Evolutionary conservation across 2,329 filamentous ascomycete species (phyloP).

Genomic region (Arachnopeziza araneosa): DNA sequence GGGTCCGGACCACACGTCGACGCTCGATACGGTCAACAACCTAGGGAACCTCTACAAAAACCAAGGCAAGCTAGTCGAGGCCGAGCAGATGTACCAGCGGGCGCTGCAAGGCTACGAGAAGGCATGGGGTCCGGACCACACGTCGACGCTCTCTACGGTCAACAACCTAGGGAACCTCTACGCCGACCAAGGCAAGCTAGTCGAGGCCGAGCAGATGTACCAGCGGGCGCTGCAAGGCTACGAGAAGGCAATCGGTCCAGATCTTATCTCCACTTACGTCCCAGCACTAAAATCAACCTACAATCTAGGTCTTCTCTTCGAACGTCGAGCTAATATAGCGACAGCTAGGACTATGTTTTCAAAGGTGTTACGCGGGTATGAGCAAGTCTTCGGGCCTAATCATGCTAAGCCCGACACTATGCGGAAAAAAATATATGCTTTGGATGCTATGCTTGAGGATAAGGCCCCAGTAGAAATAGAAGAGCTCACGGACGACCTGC

Average conservation of each 20-base stretch:
- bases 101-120: slow-evolving; percentile 2
- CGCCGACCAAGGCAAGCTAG: background rate
- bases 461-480: no score
- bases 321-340: slow-evolving; percentile 20
- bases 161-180: slow-evolving; percentile 1
- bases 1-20: slow-evolving; percentile 1
- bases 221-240: slow-evolving; percentile 2
- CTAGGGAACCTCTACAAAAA: background rate
- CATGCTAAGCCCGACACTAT: slow-evolving; percentile 11
- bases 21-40: slow-evolving; percentile 2
- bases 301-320: slow-evolving; percentile 22
- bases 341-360: slow-evolving; percentile 21
- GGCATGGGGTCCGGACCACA: background rate
- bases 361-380: slow-evolving; percentile 17
- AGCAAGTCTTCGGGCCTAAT: slow-evolving; percentile 18
- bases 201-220: slow-evolving; percentile 2
- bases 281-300: slow-evolving; percentile 24
- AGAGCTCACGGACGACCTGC: no score
- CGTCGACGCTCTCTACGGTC: slow-evolving; percentile 1
- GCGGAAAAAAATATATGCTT: slow-evolving; percentile 8
- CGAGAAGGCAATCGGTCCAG: slow-evolving; percentile 9
- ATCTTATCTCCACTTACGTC: slow-evolving; percentile 24
- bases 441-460: slow-evolving; percentile 2
- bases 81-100: slow-evolving; percentile 2
- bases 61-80: slow-evolving; percentile 2